Evolutionary conservation across 1,139 yeast genomes (phyloP).

Genomic region (Magnusiomyces magnusii): DNA sequence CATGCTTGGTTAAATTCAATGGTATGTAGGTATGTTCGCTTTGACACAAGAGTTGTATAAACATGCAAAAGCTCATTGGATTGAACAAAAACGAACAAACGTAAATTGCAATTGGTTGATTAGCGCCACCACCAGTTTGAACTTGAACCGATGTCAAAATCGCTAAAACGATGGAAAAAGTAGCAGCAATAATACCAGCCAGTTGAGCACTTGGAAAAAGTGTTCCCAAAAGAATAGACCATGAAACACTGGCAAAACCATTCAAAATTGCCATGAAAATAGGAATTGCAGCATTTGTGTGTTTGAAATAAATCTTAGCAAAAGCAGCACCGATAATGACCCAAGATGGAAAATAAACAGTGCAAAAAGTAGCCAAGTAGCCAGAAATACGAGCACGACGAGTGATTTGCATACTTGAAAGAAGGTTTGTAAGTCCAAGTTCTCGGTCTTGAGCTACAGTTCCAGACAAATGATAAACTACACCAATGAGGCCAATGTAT

Average conservation of each 20-base stretch:
- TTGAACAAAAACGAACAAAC: slow-evolving; percentile 33
- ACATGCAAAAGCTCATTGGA: slow-evolving; percentile 33
- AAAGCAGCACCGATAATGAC: slow-evolving; percentile 27
- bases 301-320: slow-evolving; percentile 23
- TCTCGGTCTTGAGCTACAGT: slow-evolving; percentile 33
- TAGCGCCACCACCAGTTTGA: slow-evolving; percentile 25
- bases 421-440: slow-evolving; percentile 29
- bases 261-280: slow-evolving; percentile 32
- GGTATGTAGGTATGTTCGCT: slow-evolving; percentile 24
- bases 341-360: slow-evolving; percentile 32
- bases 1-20: slow-evolving; percentile 24
- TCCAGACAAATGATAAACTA: slow-evolving; percentile 34
- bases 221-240: slow-evolving; percentile 30
- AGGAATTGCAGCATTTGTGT: slow-evolving; percentile 27
- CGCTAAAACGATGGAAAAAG: slow-evolving; percentile 30
- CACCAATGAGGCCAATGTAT: slow-evolving; percentile 33
- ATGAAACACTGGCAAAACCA: slow-evolving; percentile 32
- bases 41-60: slow-evolving; percentile 27
- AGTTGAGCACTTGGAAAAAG: slow-evolving; percentile 31
- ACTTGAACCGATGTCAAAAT: slow-evolving; percentile 31
- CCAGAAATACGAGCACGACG: slow-evolving; percentile 26
- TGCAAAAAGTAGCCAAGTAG: slow-evolving; percentile 27
- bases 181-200: slow-evolving; percentile 33
- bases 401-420: slow-evolving; percentile 31
- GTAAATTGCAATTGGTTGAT: slow-evolving; percentile 25